phyloP scores from a whole-genome alignment of 805 yeast genomes.

The Hermanozyma aechmeae region DNA sequence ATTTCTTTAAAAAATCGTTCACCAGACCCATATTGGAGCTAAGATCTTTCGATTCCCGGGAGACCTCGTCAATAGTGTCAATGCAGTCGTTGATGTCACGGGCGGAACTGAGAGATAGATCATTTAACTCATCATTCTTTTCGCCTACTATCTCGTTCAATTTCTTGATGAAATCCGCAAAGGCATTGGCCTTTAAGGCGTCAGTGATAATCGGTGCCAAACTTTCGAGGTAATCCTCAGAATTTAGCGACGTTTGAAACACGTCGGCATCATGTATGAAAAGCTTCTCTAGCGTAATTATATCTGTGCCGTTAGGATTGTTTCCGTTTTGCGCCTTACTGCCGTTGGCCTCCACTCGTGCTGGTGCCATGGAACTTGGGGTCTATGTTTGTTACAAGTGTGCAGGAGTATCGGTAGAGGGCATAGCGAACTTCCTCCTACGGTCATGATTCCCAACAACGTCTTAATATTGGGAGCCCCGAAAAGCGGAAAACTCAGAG shows the following conservation, averaged over 20 bases:
- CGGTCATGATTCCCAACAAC: constrained; percentile 18
- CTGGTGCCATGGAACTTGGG: constrained; percentile 2
- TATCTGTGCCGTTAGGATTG: constrained; percentile 14
- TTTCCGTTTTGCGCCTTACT: constrained; percentile 1
- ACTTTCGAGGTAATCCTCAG: constrained; percentile 71
- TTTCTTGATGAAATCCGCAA: constrained; percentile 46
- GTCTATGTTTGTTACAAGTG: background rate
- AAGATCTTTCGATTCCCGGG: constrained; percentile 46
- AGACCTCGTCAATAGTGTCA: constrained; percentile 52
- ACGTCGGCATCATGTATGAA: constrained; percentile 32
- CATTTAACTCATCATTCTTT: constrained; percentile 56
- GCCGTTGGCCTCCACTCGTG: constrained; percentile 1
- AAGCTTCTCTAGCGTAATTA: constrained; percentile 26
- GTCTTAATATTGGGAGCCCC: constrained; percentile 39
- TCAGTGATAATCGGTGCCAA: constrained; percentile 66
- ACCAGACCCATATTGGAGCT: constrained; percentile 47
- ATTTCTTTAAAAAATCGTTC: constrained; percentile 46
- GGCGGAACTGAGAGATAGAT: constrained; percentile 53
- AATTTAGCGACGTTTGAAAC: constrained; percentile 37
- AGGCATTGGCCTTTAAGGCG: constrained; percentile 44
- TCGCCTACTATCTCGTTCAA: constrained; percentile 48
- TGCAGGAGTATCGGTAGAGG: no score
- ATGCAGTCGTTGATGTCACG: constrained; percentile 50
- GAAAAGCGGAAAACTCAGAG: constrained; percentile 28
- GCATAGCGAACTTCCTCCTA: no score